Conservation (phyloP, 169 alveolate species). For the Plasmodium gallinaceum region DNA sequence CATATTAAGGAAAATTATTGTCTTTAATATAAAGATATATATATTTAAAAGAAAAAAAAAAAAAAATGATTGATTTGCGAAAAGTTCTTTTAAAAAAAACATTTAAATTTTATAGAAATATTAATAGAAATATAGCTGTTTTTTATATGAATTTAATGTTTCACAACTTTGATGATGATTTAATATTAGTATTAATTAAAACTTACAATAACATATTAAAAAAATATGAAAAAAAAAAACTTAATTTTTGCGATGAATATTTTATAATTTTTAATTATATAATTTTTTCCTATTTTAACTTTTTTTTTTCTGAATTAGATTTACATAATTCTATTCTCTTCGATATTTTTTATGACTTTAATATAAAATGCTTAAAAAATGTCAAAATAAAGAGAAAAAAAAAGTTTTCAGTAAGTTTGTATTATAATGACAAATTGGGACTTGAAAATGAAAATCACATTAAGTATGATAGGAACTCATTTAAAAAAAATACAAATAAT, state of each 20-base stretch:
- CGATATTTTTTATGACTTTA: slow-evolving; percentile 35
- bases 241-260: slow-evolving; percentile 14
- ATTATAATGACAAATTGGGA: too few relatives aligned
- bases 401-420: not conserved
- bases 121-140: slow-evolving; percentile 10
- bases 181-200: slow-evolving; percentile 27
- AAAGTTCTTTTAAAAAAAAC: slow-evolving; percentile 19
- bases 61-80: slow-evolving; percentile 20
- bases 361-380: not conserved
- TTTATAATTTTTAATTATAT: slow-evolving; percentile 47
- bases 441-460: too few relatives aligned
- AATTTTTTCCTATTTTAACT: slow-evolving; percentile 42
- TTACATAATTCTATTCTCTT: slow-evolving; percentile 19
- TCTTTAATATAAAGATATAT: too few relatives aligned
- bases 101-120: slow-evolving; percentile 23
- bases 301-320: slow-evolving; percentile 31
- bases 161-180: slow-evolving; percentile 50
- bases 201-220: slow-evolving; percentile 27
- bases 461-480: too few relatives aligned
- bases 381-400: not conserved
- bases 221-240: slow-evolving; percentile 10
- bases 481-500: too few relatives aligned
- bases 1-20: too few relatives aligned
- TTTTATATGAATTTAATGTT: slow-evolving; percentile 49
- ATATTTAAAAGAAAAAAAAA: slow-evolving; percentile 1